Conservation (phyloP, 768 basidiomycete genomes). For the Paxillus rubicundulus region DNA sequence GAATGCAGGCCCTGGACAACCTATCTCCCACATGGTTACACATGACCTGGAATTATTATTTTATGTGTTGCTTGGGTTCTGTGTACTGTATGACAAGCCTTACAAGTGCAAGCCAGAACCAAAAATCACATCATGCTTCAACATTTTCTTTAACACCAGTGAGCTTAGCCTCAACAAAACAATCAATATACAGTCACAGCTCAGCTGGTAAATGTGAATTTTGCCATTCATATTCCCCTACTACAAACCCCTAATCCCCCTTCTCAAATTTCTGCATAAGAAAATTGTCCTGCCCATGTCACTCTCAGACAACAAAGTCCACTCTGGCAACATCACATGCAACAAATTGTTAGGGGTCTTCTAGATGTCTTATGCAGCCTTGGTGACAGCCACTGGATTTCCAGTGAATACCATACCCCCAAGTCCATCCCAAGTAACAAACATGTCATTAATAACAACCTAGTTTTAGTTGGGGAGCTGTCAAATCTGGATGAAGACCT, state of each 20-base stretch:
- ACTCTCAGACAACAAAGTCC: too few relatives aligned
- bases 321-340: too few relatives aligned
- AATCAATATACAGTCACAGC: background rate
- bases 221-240: background rate
- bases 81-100: slow-evolving; percentile 4
- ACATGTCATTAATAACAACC: too few relatives aligned
- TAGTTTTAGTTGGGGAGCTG: too few relatives aligned
- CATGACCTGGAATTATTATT: slow-evolving; percentile 13
- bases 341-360: too few relatives aligned
- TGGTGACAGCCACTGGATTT: too few relatives aligned
- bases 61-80: slow-evolving; percentile 6
- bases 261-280: background rate
- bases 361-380: too few relatives aligned
- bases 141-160: background rate
- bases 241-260: background rate
- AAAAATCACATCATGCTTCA: background rate
- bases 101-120: background rate
- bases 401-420: too few relatives aligned
- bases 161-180: background rate
- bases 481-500: too few relatives aligned
- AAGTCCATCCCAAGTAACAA: too few relatives aligned
- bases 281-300: background rate
- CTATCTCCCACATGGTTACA: background rate
- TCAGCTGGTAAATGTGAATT: background rate
- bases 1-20: background rate